These are phyloP conservation scores for Megacollybia marginata DNA, from an alignment of 768 basidiomycete genomes.

Conservation along the genomic window DNA sequence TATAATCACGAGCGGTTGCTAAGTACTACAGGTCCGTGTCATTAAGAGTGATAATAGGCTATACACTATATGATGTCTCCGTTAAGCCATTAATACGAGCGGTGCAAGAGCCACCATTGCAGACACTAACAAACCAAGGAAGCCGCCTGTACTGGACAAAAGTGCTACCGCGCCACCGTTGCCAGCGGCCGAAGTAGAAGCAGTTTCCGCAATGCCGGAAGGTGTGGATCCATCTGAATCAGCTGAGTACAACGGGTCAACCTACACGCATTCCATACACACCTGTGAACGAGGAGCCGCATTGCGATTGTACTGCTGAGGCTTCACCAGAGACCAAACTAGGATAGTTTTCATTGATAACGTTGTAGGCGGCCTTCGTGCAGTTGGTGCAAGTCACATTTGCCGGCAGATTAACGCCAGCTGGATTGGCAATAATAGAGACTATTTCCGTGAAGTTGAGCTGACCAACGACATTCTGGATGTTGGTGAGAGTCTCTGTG, in stretches of 20 bases:
- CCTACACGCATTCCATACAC: conserved; percentile 10
- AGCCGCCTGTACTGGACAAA: background rate
- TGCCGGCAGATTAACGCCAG: conserved; percentile 12
- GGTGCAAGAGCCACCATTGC: conserved; percentile 23
- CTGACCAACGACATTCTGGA: conserved; percentile 33
- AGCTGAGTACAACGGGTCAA: background rate
- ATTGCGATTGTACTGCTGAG: conserved; percentile 27
- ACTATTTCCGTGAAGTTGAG: conserved; percentile 27
- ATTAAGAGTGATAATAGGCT: background rate
- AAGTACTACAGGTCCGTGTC: background rate
- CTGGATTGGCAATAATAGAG: background rate
- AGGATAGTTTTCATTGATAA: conserved; percentile 29
- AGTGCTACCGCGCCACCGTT: background rate
- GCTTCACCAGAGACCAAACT: conserved; percentile 17
- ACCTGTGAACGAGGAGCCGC: conserved; percentile 51
- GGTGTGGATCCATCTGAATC: conserved; percentile 30
- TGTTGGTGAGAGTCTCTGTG: conserved; percentile 45
- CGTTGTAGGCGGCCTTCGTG: conserved; percentile 42
- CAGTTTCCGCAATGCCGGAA: conserved; percentile 25
- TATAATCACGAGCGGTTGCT: background rate
- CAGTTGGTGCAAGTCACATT: conserved; percentile 50
- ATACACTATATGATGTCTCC: conserved; percentile 3
- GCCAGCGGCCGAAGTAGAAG: conserved; percentile 14
- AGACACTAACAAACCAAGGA: conserved; percentile 17
- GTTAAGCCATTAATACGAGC: conserved; percentile 27